Evolutionary conservation across 148 eudicot genomes (phyloP).

Genomic region (Fagopyrum tataricum): DNA sequence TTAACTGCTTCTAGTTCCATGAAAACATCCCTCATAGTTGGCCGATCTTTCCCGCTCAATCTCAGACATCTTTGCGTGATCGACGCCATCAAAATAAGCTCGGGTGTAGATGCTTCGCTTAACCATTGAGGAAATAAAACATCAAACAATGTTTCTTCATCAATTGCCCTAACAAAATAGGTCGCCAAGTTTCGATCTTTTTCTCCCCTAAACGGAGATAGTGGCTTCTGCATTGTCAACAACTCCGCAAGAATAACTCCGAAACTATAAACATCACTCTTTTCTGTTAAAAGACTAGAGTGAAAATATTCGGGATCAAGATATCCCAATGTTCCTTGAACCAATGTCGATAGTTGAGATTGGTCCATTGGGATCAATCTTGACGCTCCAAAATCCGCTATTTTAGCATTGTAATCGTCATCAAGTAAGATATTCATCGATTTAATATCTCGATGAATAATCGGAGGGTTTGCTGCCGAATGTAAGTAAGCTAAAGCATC

Average conservation of each 20-base stretch:
- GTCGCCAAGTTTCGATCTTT: neutral
- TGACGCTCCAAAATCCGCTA: conserved; percentile 12
- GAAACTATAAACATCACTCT: conserved; percentile 13
- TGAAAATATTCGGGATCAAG: conserved; percentile 14
- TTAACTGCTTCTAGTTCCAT: conserved; percentile 1
- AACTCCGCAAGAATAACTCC: conserved; percentile 11
- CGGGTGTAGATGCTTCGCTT: neutral
- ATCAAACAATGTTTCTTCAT: neutral
- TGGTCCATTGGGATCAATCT: conserved; percentile 14
- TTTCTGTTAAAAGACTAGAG: conserved; percentile 1
- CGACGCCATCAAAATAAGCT: neutral
- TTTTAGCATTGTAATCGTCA: neutral
- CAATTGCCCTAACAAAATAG: neutral
- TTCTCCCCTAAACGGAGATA: neutral
- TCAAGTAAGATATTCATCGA: conserved; percentile 11
- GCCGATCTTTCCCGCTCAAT: conserved; percentile 4
- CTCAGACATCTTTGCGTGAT: neutral
- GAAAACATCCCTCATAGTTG: conserved; percentile 11
- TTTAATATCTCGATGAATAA: conserved; percentile 13
- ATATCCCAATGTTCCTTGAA: conserved; percentile 13
- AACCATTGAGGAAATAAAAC: conserved; percentile 1
- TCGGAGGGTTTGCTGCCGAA: conserved; percentile 1
- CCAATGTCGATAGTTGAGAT: neutral
- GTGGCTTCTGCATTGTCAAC: conserved; percentile 4
- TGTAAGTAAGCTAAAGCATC: conserved; percentile 10